These are phyloP conservation scores for Circinella minor DNA, from an alignment of 371 early-diverging fungal species.

Conservation along the genomic window DNA sequence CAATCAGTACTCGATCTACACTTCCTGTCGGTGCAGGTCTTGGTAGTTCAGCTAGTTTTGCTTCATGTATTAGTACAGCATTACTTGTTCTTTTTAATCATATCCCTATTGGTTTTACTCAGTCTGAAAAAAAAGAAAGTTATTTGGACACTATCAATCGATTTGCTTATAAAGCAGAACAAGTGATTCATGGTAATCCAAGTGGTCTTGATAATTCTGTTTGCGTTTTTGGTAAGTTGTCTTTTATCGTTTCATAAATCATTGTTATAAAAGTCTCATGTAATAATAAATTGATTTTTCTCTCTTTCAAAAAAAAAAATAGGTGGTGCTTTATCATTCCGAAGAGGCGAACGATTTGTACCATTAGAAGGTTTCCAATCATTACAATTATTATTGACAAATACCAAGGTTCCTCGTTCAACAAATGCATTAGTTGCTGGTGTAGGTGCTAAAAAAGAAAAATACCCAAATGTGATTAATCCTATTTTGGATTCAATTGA, in stretches of 20 bases:
- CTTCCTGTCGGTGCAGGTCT: slow-evolving; percentile 96
- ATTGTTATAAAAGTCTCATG: not conserved
- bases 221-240: slow-evolving; percentile 73
- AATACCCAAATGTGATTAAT: slow-evolving; percentile 71
- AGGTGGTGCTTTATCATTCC: slow-evolving; percentile 63
- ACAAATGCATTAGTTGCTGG: slow-evolving; percentile 87
- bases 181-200: slow-evolving; percentile 94
- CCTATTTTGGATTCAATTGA: slow-evolving; percentile 82
- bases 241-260: not conserved
- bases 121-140: slow-evolving; percentile 13
- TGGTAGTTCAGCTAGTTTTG: slow-evolving; percentile 94
- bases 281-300: not conserved
- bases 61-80: slow-evolving; percentile 80
- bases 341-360: slow-evolving; percentile 53
- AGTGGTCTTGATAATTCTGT: slow-evolving; percentile 96
- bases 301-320: not conserved
- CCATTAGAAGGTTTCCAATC: slow-evolving; percentile 64
- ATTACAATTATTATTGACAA: slow-evolving; percentile 77
- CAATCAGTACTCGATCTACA: slow-evolving; percentile 70
- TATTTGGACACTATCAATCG: slow-evolving; percentile 68
- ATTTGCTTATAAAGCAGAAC: slow-evolving; percentile 91
- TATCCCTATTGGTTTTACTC: slow-evolving; percentile 30
- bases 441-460: slow-evolving; percentile 65
- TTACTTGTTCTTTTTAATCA: slow-evolving; percentile 63
- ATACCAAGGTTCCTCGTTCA: slow-evolving; percentile 89